Evolutionary conservation across 306 rosid species (phyloP).

Genomic region (Inga oerstediana): DNA sequence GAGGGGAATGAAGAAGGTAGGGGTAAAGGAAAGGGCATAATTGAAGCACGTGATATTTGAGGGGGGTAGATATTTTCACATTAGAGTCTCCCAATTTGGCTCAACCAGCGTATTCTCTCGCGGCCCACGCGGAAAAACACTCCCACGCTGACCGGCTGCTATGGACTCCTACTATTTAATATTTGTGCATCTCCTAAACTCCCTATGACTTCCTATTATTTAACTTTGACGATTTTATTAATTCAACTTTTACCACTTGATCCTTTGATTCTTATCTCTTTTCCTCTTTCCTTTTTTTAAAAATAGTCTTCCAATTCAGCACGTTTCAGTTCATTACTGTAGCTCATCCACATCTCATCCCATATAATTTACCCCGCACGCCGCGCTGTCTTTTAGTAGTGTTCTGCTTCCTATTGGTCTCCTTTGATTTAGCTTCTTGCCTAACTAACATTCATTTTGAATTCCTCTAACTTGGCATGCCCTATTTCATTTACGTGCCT

Average conservation of each 20-base stretch:
- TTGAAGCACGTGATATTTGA: conserved; percentile 58
- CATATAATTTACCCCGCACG: neutral
- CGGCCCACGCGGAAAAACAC: neutral
- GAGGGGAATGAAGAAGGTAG: neutral
- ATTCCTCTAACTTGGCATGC: neutral
- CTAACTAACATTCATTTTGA: neutral
- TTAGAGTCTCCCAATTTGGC: conserved; percentile 21
- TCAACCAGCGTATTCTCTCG: neutral
- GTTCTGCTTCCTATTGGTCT: neutral
- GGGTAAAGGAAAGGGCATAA: neutral
- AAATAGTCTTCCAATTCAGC: neutral
- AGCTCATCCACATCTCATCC: neutral
- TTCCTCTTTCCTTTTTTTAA: neutral
- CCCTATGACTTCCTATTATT: neutral
- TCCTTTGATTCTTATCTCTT: neutral
- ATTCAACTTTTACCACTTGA: neutral
- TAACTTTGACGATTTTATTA: neutral
- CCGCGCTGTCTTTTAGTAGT: neutral
- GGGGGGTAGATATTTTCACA: conserved; percentile 21
- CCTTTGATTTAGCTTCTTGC: neutral
- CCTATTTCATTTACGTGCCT: neutral
- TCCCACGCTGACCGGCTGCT: neutral
- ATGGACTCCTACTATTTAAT: neutral
- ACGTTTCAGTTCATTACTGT: neutral
- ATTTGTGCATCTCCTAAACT: neutral